A percentile compares a stretch with the other conserved stretches of the same genome.
Evolutionary conservation across 177 flowering plant genomes (phyloP).

Genomic region (Vitis hybrid): DNA sequence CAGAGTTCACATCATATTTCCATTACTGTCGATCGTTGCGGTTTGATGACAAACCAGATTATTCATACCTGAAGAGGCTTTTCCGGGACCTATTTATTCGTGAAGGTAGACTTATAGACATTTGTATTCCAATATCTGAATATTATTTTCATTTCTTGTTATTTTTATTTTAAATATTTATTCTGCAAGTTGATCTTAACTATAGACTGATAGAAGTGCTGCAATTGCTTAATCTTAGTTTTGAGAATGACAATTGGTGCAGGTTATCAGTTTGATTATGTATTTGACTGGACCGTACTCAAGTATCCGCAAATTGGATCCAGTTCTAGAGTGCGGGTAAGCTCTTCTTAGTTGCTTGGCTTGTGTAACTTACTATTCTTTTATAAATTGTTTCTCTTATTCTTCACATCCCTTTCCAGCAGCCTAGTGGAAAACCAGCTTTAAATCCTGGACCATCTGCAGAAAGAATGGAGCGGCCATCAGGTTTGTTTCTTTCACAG

Average conservation of each 20-base stretch:
- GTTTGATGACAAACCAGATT: conserved; percentile 75
- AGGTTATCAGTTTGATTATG: conserved; percentile 76
- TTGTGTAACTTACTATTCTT: neutral
- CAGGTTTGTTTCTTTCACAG: conserved; percentile 34
- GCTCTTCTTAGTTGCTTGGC: conserved; percentile 11
- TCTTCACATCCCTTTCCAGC: conserved; percentile 10
- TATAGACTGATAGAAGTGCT: neutral
- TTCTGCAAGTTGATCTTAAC: neutral
- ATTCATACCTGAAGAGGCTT: conserved; percentile 65
- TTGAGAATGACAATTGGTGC: conserved; percentile 8
- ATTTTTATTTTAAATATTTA: neutral
- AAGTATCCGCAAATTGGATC: conserved; percentile 65
- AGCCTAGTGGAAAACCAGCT: conserved; percentile 38
- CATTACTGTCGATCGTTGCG: conserved; percentile 66
- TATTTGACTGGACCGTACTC: conserved; percentile 75
- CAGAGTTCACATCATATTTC: conserved; percentile 67
- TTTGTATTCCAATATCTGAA: too few relatives aligned
- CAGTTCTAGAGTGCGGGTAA: conserved; percentile 50
- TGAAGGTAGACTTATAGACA: conserved; percentile 40
- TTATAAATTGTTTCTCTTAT: neutral
- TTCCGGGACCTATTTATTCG: conserved; percentile 65
- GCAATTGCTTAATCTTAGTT: neutral
- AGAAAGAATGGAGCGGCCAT: conserved; percentile 49
- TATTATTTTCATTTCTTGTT: too few relatives aligned
- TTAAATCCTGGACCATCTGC: conserved; percentile 42